Percentiles rank a stretch among this genome's conserved stretches.
Evolutionary conservation across 768 basidiomycete species (phyloP).

Genomic region (Suillus americanus): DNA sequence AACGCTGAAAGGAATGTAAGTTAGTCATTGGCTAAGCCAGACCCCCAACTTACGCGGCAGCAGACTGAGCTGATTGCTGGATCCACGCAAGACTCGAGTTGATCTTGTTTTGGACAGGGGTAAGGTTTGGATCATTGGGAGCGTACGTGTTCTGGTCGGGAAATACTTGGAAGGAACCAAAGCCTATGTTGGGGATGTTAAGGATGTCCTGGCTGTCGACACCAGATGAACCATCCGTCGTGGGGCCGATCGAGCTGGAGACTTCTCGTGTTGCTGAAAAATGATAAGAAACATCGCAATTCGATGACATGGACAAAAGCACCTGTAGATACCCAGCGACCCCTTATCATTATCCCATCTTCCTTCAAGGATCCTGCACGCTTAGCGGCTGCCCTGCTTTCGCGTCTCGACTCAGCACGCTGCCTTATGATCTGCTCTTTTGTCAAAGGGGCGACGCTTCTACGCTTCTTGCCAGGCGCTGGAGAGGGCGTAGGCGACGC

Average conservation of each 20-base stretch:
- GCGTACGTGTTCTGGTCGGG: conserved; percentile 65
- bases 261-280: conserved; percentile 43
- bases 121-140: conserved; percentile 45
- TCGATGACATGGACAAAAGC: conserved; percentile 13
- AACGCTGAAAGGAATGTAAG: conserved; percentile 34
- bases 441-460: conserved; percentile 42
- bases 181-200: conserved; percentile 55
- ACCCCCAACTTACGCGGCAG: conserved; percentile 38
- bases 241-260: conserved; percentile 49
- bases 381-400: conserved; percentile 36
- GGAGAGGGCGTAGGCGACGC: conserved; percentile 42
- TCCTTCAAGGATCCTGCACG: conserved; percentile 31
- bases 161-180: conserved; percentile 64
- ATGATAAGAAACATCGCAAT: conserved; percentile 7
- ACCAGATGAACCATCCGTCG: conserved; percentile 62
- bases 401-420: conserved; percentile 49
- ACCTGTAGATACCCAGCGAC: conserved; percentile 61
- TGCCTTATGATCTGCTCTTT: conserved; percentile 46
- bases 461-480: conserved; percentile 39
- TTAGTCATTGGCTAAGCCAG: conserved; percentile 1
- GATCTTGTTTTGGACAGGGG: conserved; percentile 52
- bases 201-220: conserved; percentile 68
- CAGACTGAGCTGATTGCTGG: conserved; percentile 42
- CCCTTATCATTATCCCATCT: conserved; percentile 52
- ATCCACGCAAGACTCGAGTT: conserved; percentile 59